A percentile compares a stretch with the other conserved stretches of the same genome.
Conservation (phyloP, 2,329 filamentous ascomycete species). For the Colletotrichum sp. region DNA sequence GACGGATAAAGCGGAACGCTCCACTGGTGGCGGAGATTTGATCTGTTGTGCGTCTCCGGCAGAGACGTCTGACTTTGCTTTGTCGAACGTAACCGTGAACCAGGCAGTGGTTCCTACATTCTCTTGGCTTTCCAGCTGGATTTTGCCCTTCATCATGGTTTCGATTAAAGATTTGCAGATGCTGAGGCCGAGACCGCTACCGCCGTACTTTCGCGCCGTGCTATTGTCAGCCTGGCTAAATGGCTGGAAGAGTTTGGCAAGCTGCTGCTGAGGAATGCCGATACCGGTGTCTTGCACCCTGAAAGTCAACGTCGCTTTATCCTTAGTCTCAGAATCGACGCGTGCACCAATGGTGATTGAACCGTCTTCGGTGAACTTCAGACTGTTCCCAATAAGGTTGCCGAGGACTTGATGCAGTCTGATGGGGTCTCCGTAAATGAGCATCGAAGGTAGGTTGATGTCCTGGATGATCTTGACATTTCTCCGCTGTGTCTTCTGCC, state of each 20-base stretch:
- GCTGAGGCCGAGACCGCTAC: constrained; percentile 87
- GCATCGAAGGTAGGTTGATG: constrained; percentile 76
- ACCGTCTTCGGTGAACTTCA: constrained; percentile 91
- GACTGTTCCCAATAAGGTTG: constrained; percentile 89
- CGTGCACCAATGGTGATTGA: constrained; percentile 83
- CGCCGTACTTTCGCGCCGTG: constrained; percentile 89
- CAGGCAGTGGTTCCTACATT: constrained; percentile 74
- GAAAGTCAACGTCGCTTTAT: constrained; percentile 78
- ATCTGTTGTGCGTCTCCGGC: constrained; percentile 57
- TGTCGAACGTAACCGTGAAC: constrained; percentile 87
- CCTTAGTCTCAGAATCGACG: constrained; percentile 72
- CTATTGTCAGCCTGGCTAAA: constrained; percentile 93
- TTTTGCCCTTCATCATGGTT: constrained; percentile 86
- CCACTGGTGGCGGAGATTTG: constrained; percentile 39
- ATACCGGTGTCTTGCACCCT: constrained; percentile 92
- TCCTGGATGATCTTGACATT: constrained; percentile 71
- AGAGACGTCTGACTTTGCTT: constrained; percentile 69
- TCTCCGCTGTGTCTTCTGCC: constrained; percentile 66
- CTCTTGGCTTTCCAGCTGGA: constrained; percentile 80
- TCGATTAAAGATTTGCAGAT: constrained; percentile 96
- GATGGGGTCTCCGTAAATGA: constrained; percentile 71
- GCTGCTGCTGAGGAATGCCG: constrained; percentile 82
- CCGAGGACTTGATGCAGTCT: constrained; percentile 73
- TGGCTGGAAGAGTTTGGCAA: constrained; percentile 86
- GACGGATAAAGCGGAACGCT: constrained; percentile 34